Evolutionary conservation across 2,329 filamentous ascomycete species (phyloP).

Genomic region (Alternaria sp.): DNA sequence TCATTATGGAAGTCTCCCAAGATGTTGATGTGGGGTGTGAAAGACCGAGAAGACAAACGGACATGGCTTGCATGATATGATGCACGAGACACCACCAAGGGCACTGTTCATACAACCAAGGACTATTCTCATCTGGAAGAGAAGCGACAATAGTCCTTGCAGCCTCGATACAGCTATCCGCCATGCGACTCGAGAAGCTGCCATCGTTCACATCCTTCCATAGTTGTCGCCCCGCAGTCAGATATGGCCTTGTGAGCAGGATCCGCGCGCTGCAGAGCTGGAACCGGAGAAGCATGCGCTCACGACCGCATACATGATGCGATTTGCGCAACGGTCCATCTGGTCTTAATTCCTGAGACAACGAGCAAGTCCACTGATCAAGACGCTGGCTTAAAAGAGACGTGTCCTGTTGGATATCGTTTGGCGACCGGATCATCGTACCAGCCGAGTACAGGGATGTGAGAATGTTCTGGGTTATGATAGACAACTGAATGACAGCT

Average conservation of each 20-base stretch:
- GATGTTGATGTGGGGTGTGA: slow-evolving; percentile 39
- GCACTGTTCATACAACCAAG: slow-evolving; percentile 44
- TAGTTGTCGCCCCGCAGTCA: slow-evolving; percentile 42
- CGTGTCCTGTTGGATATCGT: slow-evolving; percentile 48
- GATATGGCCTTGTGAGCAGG: slow-evolving; percentile 52
- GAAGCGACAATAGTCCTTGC: slow-evolving; percentile 47
- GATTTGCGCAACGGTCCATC: slow-evolving; percentile 15
- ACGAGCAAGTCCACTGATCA: slow-evolving; percentile 44
- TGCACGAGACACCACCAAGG: slow-evolving; percentile 56
- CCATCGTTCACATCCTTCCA: slow-evolving; percentile 29
- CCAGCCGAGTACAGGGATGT: slow-evolving; percentile 50
- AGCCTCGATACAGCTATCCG: slow-evolving; percentile 50
- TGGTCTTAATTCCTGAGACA: slow-evolving; percentile 46
- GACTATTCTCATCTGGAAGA: slow-evolving; percentile 47
- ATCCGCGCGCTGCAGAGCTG: slow-evolving; percentile 51
- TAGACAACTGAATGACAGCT: slow-evolving; percentile 39
- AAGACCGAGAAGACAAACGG: slow-evolving; percentile 51
- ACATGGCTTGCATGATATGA: slow-evolving; percentile 53
- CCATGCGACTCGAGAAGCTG: slow-evolving; percentile 44
- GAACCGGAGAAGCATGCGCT: slow-evolving; percentile 46
- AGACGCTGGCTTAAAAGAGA: slow-evolving; percentile 43
- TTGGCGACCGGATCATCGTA: slow-evolving; percentile 44
- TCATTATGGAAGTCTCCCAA: slow-evolving; percentile 30
- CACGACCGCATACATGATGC: slow-evolving; percentile 25
- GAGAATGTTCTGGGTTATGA: slow-evolving; percentile 49